A percentile compares a stretch with the other conserved stretches of the same genome.
Evolutionary conservation across 805 yeast genomes (phyloP).

Genomic region (Zygotorulaspora sp.): DNA sequence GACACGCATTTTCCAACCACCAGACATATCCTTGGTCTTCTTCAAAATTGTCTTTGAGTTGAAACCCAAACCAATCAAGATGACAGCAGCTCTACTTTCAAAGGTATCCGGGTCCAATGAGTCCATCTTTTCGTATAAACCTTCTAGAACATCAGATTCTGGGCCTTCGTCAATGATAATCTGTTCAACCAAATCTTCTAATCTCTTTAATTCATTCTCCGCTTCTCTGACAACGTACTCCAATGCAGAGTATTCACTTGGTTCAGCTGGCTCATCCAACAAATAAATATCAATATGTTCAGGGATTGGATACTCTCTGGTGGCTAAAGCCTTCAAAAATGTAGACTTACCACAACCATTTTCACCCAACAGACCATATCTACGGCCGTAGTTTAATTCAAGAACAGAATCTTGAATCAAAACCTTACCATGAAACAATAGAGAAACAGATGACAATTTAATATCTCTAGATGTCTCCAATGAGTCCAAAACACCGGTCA

Average conservation of each 20-base stretch:
- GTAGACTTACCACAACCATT: slow-evolving; percentile 99
- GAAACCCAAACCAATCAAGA: slow-evolving; percentile 96
- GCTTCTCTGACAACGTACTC: slow-evolving; percentile 98
- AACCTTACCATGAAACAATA: slow-evolving; percentile 96
- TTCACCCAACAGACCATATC: slow-evolving; percentile 96
- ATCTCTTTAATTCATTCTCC: slow-evolving; percentile 81
- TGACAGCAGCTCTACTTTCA: slow-evolving; percentile 93
- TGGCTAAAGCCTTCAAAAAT: slow-evolving; percentile 86
- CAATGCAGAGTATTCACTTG: slow-evolving; percentile 85
- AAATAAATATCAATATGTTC: slow-evolving; percentile 85
- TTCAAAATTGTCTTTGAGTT: slow-evolving; percentile 79
- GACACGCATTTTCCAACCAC: slow-evolving; percentile 99
- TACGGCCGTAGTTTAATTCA: slow-evolving; percentile 94
- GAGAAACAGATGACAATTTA: slow-evolving; percentile 82
- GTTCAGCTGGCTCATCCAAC: slow-evolving; percentile 96
- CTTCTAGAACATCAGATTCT: slow-evolving; percentile 80
- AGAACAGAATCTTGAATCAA: slow-evolving; percentile 85
- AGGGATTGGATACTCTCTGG: slow-evolving; percentile 94
- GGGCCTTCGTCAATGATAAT: slow-evolving; percentile 90
- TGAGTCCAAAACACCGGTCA: slow-evolving; percentile 93
- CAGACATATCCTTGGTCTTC: slow-evolving; percentile 98
- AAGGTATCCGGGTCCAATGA: slow-evolving; percentile 94
- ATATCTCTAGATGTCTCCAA: slow-evolving; percentile 89
- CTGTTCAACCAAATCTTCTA: slow-evolving; percentile 89
- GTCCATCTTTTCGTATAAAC: slow-evolving; percentile 91